Evolutionary conservation across 345 rosid genomes (phyloP).

Genomic region (Chamaenerion angustifolium): DNA sequence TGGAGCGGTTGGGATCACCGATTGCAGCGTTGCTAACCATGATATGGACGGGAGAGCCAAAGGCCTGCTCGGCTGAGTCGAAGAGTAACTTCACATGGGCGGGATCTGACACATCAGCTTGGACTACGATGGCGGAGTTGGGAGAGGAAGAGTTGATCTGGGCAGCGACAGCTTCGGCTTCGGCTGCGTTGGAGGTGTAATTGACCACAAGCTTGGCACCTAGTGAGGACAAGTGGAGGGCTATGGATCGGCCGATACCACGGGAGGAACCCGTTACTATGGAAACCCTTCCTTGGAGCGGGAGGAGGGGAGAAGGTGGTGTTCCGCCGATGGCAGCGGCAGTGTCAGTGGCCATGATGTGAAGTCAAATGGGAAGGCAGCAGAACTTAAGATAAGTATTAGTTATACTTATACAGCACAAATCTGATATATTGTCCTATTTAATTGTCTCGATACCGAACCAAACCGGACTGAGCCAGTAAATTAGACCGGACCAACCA

Average conservation of each 20-base stretch:
- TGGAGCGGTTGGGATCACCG: not conserved
- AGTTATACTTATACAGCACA: too few relatives aligned
- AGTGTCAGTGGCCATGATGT: too few relatives aligned
- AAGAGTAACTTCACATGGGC: conserved; percentile 5
- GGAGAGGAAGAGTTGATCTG: conserved; percentile 5
- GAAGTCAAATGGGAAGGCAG: too few relatives aligned
- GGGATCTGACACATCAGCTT: conserved; percentile 7
- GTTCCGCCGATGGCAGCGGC: too few relatives aligned
- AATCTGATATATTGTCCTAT: too few relatives aligned
- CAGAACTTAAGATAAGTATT: too few relatives aligned
- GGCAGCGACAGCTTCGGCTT: conserved; percentile 1
- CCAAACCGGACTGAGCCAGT: too few relatives aligned
- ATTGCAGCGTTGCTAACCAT: conserved; percentile 6
- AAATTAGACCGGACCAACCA: too few relatives aligned
- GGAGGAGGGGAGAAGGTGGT: not conserved
- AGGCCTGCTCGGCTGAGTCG: conserved; percentile 3
- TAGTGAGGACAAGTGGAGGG: not conserved
- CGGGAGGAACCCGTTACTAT: conserved; percentile 9
- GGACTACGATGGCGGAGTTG: not conserved
- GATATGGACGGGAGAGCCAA: conserved; percentile 1
- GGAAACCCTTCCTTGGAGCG: conserved; percentile 2
- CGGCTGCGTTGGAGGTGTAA: conserved; percentile 7
- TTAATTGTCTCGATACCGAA: too few relatives aligned
- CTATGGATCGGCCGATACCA: conserved; percentile 6
- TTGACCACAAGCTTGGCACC: conserved; percentile 4